Base-by-base conservation (phyloP, 2,329 filamentous ascomycete species). In the Fusarium camptoceras region DNA sequence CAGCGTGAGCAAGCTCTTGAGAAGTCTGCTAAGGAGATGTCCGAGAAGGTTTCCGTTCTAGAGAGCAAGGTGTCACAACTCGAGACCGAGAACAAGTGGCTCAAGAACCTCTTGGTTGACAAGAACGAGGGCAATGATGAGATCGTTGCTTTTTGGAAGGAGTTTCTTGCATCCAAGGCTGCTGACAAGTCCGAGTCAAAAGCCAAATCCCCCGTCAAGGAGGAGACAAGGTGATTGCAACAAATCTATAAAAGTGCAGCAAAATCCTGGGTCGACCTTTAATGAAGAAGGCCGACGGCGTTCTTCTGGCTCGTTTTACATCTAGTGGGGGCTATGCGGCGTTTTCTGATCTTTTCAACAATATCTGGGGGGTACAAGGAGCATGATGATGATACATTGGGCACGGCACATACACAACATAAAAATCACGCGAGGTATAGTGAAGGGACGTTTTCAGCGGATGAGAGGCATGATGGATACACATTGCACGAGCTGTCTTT, bases 1-100 rank as follows among this genome's bases (percentile, higher is more conserved):
- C 93, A 96, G 82, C 91, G 94, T 53, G 94, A 97, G 83, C 92
- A 94, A 80, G 91, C 92, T 11, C 88, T 97, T 55, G 93, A 95
- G 80, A 89, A 89, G 76, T 91, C 89, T 6, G 91, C 93, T 75
- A 94, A 94, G 80, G 94, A 97, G 73, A 92, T 95, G 82, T 88
- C 88, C 28, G 92, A 96, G 47, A 94, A 94, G 82, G 92, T 94
- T 54, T 84, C 88, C 20, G 84, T 85, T 20, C 86, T 97, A 9
- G 92, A 97, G 81, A 86, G 86, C 75, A 89, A 89, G 62, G 91
- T 96, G 57, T 87, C 87, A 61, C 90, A 94, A 76, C 87, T 95
- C n/a, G 91, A 94, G 82, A 92, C 91, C 73, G 91, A 94, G 82
- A 94, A 94, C 81, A 91, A 92, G 77, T 94, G 91, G 92, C 81